Evolutionary conservation across 1,284 basidiomycete genomes (phyloP).

Genomic region (Golubevia sp.): DNA sequence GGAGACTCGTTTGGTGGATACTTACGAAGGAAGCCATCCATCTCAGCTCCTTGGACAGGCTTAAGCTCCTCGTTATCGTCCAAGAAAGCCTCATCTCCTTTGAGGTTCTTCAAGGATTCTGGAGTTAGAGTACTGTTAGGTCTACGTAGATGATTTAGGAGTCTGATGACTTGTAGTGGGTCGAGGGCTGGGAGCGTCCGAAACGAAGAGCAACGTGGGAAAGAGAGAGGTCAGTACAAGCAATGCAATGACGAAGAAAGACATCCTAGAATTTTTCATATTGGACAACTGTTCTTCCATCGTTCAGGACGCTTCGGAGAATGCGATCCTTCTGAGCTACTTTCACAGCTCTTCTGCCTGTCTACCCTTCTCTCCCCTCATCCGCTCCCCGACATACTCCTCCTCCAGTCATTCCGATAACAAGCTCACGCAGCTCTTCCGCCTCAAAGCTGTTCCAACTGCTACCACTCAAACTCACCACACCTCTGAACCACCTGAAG

Average conservation of each 20-base stretch:
- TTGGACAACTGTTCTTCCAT: no score
- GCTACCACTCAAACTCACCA: slow-evolving; percentile 8
- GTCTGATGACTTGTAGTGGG: slow-evolving; percentile 46
- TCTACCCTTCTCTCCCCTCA: no score
- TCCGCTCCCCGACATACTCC: no score
- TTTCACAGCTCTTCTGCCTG: no score
- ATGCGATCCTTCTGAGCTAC: no score
- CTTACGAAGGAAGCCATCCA: slow-evolving; percentile 47
- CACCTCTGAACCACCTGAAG: slow-evolving; percentile 21
- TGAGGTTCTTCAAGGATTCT: slow-evolving; percentile 11
- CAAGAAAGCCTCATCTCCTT: slow-evolving; percentile 19
- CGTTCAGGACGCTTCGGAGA: no score
- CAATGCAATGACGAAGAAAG: no score
- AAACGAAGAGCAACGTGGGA: neutral
- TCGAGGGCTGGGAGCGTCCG: slow-evolving; percentile 26
- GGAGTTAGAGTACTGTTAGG: slow-evolving; percentile 15
- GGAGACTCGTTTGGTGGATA: no score
- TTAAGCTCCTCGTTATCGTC: slow-evolving; percentile 42
- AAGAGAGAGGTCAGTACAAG: neutral
- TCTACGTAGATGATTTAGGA: slow-evolving; percentile 51
- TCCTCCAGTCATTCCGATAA: no score
- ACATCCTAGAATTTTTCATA: no score
- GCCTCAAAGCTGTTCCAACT: no score
- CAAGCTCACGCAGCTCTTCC: no score
- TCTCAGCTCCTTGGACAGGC: slow-evolving; percentile 49